A percentile compares a stretch with the other conserved stretches of the same genome.
phyloP scores from a whole-genome alignment of 805 yeast genomes.

The Candida quercuum region DNA sequence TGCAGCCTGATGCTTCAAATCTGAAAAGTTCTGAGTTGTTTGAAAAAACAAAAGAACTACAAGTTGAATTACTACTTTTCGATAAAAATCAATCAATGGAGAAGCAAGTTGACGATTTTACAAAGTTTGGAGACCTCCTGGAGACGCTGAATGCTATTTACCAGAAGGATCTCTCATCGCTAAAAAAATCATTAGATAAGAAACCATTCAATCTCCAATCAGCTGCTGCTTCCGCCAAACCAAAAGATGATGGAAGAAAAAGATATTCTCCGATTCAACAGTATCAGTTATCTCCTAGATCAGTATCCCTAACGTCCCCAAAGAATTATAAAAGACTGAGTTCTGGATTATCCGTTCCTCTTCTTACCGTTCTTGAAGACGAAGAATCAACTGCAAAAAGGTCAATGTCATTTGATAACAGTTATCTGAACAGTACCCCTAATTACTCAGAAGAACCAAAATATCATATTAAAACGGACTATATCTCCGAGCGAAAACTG shows the following conservation, averaged over 20 bases:
- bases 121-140: constrained; percentile 5
- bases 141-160: constrained; percentile 3
- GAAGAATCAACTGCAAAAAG: constrained; percentile 3
- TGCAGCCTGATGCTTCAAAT: not conserved
- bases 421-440: constrained; percentile 12
- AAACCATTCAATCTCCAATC: constrained; percentile 10
- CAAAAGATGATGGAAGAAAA: constrained; percentile 14
- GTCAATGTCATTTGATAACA: constrained; percentile 19
- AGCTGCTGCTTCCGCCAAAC: constrained; percentile 8
- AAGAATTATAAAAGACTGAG: constrained; percentile 20
- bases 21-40: constrained; percentile 1
- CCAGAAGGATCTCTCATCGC: constrained; percentile 1
- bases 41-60: constrained; percentile 7
- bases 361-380: constrained; percentile 24
- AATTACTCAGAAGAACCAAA: not conserved
- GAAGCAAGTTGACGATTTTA: constrained; percentile 7
- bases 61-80: constrained; percentile 2
- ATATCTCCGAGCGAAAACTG: constrained; percentile 12
- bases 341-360: constrained; percentile 23
- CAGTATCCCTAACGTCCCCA: constrained; percentile 6
- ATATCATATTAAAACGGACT: constrained; percentile 4
- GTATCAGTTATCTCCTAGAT: constrained; percentile 6
- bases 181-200: constrained; percentile 4
- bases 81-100: constrained; percentile 4
- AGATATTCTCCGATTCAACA: constrained; percentile 17